Conservation (phyloP, 208 protist species). For the Lotmaria passim region DNA sequence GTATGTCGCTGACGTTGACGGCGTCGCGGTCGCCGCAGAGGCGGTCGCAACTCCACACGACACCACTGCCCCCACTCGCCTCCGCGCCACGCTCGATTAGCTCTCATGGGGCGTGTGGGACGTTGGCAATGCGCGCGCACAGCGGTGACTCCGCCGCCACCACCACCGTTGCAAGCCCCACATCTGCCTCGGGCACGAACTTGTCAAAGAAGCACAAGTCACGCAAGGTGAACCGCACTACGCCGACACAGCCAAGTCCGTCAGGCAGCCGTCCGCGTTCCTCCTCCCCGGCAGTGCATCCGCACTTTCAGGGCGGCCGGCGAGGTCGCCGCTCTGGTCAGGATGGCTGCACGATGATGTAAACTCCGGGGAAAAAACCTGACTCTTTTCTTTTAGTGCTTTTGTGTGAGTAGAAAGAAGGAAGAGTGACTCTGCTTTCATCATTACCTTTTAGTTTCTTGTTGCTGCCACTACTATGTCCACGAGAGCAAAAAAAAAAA, state of each 20-base stretch:
- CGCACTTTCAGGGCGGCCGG: conserved; percentile 6
- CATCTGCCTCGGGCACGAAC: background rate
- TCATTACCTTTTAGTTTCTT: background rate
- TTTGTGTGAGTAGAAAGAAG: background rate
- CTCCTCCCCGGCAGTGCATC: conserved; percentile 9
- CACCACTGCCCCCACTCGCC: conserved; percentile 7
- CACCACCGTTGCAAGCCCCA: background rate
- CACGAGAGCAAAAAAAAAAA: background rate
- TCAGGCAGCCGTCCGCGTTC: background rate
- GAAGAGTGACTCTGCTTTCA: background rate
- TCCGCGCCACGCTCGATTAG: background rate
- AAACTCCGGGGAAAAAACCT: background rate
- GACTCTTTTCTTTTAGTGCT: background rate
- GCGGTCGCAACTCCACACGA: conserved; percentile 7
- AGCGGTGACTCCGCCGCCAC: background rate
- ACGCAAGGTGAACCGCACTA: background rate
- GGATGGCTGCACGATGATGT: conserved; percentile 9
- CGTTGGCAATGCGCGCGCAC: background rate
- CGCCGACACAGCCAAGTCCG: conserved; percentile 1
- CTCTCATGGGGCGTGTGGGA: background rate
- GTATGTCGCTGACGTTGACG: background rate
- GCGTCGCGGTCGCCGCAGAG: conserved; percentile 7
- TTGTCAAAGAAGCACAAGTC: conserved; percentile 10
- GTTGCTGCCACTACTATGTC: background rate
- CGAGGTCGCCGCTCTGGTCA: conserved; percentile 3